Evolutionary conservation across 371 early-diverging fungal species (phyloP).

Genomic region (Mucor mucedo): DNA sequence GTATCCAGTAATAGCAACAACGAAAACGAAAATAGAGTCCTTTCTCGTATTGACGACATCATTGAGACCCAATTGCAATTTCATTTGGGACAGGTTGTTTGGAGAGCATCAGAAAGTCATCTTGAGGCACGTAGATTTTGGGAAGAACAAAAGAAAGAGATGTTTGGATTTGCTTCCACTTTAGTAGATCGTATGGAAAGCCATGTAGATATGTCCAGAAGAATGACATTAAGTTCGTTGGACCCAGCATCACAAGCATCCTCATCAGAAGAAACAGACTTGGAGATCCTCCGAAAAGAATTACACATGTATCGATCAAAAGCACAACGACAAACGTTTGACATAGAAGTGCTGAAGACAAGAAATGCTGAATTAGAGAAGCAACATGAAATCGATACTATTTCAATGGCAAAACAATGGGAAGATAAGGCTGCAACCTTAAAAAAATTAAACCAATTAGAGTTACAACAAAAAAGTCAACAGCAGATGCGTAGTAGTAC

Average conservation of each 20-base stretch:
- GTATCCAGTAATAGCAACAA: neutral
- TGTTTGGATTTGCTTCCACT: conserved; percentile 32
- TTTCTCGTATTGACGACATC: conserved; percentile 31
- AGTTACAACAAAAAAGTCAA: neutral
- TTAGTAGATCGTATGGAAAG: conserved; percentile 28
- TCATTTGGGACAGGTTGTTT: conserved; percentile 38
- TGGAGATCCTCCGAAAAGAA: conserved; percentile 18
- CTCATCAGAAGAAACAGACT: neutral
- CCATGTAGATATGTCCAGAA: conserved; percentile 13
- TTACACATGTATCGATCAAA: conserved; percentile 19
- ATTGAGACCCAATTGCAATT: conserved; percentile 36
- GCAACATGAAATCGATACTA: conserved; percentile 23
- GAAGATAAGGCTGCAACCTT: conserved; percentile 2
- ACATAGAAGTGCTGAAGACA: conserved; percentile 27
- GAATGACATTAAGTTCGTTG: conserved; percentile 8
- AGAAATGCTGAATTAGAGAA: conserved; percentile 26
- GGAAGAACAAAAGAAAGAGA: conserved; percentile 49
- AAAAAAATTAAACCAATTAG: conserved; percentile 1
- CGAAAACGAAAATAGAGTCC: neutral
- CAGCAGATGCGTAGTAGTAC: neutral
- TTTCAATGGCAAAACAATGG: conserved; percentile 1
- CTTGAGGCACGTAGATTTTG: conserved; percentile 35
- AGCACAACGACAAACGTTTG: conserved; percentile 31
- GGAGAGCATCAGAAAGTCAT: conserved; percentile 42
- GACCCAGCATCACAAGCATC: neutral